These are phyloP conservation scores for Trichoderma sp. DNA, from an alignment of 2,329 filamentous ascomycete genomes.

Conservation along the genomic window DNA sequence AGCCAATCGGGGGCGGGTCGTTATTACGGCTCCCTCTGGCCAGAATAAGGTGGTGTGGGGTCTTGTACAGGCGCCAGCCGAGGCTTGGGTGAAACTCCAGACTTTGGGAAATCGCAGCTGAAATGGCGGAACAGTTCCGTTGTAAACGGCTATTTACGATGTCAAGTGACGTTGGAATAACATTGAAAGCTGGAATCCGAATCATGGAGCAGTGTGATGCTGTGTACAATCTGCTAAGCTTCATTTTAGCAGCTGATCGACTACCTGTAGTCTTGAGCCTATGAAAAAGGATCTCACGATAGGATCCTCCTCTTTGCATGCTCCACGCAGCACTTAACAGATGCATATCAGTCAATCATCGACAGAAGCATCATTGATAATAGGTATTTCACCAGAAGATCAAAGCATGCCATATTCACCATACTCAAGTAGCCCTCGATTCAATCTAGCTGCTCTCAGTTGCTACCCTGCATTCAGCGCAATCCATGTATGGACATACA, in stretches of 20 bases:
- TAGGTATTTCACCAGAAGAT: no score
- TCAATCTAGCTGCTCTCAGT: background rate
- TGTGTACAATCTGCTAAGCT: background rate
- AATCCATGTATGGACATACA: background rate
- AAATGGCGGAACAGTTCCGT: slow-evolving; percentile 9
- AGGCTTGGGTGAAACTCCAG: background rate
- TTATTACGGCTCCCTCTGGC: background rate
- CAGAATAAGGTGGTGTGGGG: background rate
- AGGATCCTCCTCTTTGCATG: background rate
- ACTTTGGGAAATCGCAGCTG: background rate
- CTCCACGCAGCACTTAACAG: background rate
- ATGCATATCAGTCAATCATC: background rate
- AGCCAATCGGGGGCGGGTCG: background rate
- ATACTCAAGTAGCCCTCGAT: background rate
- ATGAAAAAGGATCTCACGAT: no score
- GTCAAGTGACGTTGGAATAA: background rate
- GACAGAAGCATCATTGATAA: background rate
- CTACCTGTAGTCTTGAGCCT: no score
- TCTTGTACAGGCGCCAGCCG: slow-evolving; percentile 3
- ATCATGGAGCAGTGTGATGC: background rate
- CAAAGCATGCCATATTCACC: no score
- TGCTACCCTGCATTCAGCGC: background rate
- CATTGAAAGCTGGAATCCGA: background rate
- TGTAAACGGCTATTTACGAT: background rate
- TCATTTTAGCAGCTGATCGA: background rate